These are phyloP conservation scores for Melocanna baccifera DNA, from an alignment of 176 grass and related monocot genomes.

Conservation along the genomic window DNA sequence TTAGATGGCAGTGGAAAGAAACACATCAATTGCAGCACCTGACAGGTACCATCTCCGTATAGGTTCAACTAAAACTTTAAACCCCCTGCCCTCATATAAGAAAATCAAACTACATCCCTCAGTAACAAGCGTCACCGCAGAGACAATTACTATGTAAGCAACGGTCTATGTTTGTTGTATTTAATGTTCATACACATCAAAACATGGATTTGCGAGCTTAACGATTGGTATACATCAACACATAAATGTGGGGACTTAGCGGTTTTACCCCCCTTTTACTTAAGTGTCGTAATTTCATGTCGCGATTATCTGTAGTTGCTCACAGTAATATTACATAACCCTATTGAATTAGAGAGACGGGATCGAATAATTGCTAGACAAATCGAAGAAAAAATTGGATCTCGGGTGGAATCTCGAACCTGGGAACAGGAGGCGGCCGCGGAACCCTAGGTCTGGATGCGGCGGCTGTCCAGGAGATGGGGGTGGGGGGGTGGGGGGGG, in stretches of 20 bases:
- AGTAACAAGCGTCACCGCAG: neutral
- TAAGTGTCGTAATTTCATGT: neutral
- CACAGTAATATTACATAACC: neutral
- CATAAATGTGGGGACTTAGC: neutral
- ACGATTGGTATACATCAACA: neutral
- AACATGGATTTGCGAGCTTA: neutral
- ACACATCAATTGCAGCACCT: neutral
- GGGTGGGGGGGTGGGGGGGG: too few relatives aligned
- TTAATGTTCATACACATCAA: neutral
- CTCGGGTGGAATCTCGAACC: neutral
- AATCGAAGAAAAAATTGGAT: neutral
- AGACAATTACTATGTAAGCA: neutral
- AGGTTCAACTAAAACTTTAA: neutral
- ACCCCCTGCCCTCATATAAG: neutral
- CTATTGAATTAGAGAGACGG: neutral
- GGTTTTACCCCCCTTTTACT: neutral
- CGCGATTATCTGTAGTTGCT: neutral
- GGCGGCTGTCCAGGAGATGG: neutral
- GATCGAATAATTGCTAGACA: neutral
- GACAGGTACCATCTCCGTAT: neutral
- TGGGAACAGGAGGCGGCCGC: neutral
- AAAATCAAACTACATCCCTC: neutral
- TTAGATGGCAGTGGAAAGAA: neutral
- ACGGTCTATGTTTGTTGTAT: neutral
- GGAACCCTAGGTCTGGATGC: slow-evolving; percentile 11